Evolutionary conservation across 352 stramenopile species (phyloP).

Genomic region (Globisporangium barbulae): DNA sequence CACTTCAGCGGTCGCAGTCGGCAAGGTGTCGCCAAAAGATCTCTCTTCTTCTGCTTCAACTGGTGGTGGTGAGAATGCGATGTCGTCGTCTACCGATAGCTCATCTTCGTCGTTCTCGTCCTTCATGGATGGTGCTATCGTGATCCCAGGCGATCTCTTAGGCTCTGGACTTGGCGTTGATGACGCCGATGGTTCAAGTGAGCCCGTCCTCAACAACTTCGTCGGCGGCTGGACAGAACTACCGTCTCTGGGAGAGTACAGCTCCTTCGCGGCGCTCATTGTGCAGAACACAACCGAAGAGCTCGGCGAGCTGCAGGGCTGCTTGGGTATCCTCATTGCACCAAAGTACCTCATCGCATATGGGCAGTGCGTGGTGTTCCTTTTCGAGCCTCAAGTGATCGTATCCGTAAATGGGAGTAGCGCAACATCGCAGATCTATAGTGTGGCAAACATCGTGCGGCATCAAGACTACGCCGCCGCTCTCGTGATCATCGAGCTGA

Average conservation of each 20-base stretch:
- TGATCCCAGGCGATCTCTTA: not conserved
- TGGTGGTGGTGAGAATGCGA: not conserved
- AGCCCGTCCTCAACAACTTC: not conserved
- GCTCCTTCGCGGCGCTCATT: constrained; percentile 8
- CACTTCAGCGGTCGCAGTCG: not conserved
- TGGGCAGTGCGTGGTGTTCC: not conserved
- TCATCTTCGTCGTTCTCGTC: not conserved
- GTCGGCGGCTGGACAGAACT: constrained; percentile 3
- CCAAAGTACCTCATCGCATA: constrained; percentile 9
- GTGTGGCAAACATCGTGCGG: not conserved
- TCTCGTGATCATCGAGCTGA: constrained; percentile 7
- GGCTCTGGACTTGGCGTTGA: not conserved
- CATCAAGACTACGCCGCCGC: constrained; percentile 3
- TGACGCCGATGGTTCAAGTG: not conserved
- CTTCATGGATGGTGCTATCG: not conserved
- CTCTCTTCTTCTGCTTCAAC: not conserved
- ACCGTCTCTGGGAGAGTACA: constrained; percentile 9
- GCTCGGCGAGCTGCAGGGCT: constrained; percentile 8
- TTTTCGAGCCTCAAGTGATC: not conserved
- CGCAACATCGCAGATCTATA: not conserved
- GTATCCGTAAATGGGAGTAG: not conserved
- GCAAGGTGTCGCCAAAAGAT: not conserved
- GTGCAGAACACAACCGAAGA: constrained; percentile 10
- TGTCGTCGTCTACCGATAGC: not conserved
- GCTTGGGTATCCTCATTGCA: constrained; percentile 10